Base-by-base conservation (phyloP, 2,329 filamentous ascomycete genomes). In the Ceratocystis huliohia region DNA sequence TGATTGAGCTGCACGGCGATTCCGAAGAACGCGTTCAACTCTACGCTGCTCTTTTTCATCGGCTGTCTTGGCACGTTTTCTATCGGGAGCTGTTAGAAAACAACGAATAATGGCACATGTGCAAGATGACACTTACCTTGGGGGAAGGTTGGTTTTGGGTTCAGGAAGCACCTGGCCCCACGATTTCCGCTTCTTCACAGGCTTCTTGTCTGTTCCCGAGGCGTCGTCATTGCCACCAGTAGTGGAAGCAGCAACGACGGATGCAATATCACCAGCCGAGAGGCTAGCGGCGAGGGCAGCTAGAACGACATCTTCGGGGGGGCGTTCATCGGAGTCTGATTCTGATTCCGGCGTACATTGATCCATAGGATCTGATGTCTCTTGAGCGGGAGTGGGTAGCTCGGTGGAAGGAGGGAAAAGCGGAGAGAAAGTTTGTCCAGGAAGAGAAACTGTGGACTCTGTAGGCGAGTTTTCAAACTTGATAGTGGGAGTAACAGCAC, bases 31-130 rank as follows among this genome's bases (percentile, higher is more conserved):
- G 69, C 94, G 90, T 80, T 99, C 94, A 66, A 97, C 95, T 69
- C 94, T 89, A 57, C 94, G 88, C 77, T 99, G 94, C 78, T 97
- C 94, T 79, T 99, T 99, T 78, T 99, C 94, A 73, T 96, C 94
- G 73, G 96, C 93, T 2, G 94, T 99, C 83, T 97, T 99, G 72
- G 94, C 94, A 69, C 94, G 91, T 84, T 99, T 99, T 71, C 89
- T 91, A 69, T 30, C 28, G 13, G 8, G 8, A 33, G 1, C 4
- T 0, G 50, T 68, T 64, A 66, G 64, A 1, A 50, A 33, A 53
- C 6, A 44, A 13, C 5, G 33, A n/a, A 61, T 4, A 44, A 10
- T 17, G 17, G n/a, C 25, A 30, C 37, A 41, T 13, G 13, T 1
- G 1, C 2, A 15, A 13, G 37, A 13, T 0, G 13, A 8, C 10